Evolutionary conservation across 768 basidiomycete genomes (phyloP).

Genomic region (Clitopilus hobsonii): DNA sequence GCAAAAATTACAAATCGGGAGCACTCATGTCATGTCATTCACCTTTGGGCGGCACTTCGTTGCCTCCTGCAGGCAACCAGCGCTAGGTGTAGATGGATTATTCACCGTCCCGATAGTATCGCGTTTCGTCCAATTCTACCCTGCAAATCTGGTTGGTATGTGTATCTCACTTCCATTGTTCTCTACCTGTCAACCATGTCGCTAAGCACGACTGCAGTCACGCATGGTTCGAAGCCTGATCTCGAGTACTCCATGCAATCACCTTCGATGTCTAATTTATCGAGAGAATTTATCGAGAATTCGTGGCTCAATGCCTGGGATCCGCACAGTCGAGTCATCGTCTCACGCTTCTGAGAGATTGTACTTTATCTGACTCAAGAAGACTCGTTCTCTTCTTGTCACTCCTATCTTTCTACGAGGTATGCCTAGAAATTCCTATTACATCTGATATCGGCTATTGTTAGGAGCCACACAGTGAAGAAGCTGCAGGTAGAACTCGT

Average conservation of each 20-base stretch:
- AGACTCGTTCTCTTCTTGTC: not conserved
- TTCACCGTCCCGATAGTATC: not conserved
- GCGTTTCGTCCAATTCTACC: not conserved
- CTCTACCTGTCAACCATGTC: not conserved
- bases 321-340: not conserved
- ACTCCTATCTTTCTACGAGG: not conserved
- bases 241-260: not conserved
- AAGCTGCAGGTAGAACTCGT: not conserved
- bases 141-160: not conserved
- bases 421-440: not conserved
- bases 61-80: not conserved
- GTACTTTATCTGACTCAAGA: not conserved
- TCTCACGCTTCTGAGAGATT: conserved; percentile 1
- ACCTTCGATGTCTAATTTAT: not conserved
- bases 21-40: not conserved
- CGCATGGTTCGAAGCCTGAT: not conserved
- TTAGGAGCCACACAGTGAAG: not conserved
- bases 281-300: not conserved
- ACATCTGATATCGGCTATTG: not conserved
- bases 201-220: not conserved
- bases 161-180: not conserved
- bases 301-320: not conserved
- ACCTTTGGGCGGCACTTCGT: not conserved
- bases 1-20: not conserved
- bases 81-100: not conserved